Base-by-base conservation (phyloP, 176 grass and related monocot species). In the Olyra latifolia region DNA sequence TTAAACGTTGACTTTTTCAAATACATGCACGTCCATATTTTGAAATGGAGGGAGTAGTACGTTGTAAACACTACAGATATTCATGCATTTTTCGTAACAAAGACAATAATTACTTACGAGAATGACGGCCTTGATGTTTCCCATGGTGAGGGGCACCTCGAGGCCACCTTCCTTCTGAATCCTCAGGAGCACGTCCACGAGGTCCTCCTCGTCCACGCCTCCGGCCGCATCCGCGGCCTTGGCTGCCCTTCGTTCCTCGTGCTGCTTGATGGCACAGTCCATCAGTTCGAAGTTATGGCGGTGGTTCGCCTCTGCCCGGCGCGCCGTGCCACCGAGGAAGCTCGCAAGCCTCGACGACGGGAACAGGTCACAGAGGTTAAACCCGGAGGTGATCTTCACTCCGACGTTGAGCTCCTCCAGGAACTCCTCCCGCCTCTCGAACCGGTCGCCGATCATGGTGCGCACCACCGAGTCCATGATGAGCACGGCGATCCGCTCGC, bases 381-480 rank as follows among this genome's bases (percentile, higher is more conserved):
- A 63, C 3, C 80, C 68, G 1, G 80, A 0, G 42, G 6, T 0
- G 54, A 82, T 16, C 80, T 42, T 48, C 0, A 30, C 5, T 49
- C 58, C 78, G 5, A 1, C 38, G 23, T 1, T 22, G 23, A 80
- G 35, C 0, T 8, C 0, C 23, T 25, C 4, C 41, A 61, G 13
- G 19, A 82, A 35, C 11, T 71, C 80, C 6, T 48, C 68, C 27
- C 56, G 62, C 48, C 48, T 43, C 19, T 74, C 59, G 69, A 79
- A 81, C 62, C 79, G 55, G 28, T 62, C 73, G 4, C 87, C 87
- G 28, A 89, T 53, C 48, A 82, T 81, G 52, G 82, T 9, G 22
- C 70, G 67, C n/a, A 75, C 24, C 17, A 27, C 11, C n/a, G 76
- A 42, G 49, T 89, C 77, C 15, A 66, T 48, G 50, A 58, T 39